These are phyloP conservation scores for Knoxdaviesia capensis DNA, from an alignment of 2,329 filamentous ascomycete species.

Conservation along the genomic window DNA sequence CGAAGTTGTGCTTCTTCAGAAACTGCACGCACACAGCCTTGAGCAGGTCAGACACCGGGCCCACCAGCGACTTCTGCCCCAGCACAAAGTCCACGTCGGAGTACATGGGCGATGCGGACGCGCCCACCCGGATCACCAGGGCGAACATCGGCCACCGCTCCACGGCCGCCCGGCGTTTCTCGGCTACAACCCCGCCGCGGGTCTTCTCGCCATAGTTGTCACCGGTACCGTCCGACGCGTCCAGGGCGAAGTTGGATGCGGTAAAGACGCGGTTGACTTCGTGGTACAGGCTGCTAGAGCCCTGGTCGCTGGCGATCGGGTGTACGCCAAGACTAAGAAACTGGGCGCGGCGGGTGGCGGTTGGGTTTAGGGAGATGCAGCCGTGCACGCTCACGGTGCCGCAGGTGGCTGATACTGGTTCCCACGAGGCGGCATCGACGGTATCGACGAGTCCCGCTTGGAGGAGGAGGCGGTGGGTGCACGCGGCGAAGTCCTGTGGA, in stretches of 20 bases:
- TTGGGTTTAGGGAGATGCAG: slow-evolving; percentile 49
- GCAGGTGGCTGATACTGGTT: slow-evolving; percentile 47
- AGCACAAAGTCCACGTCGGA: slow-evolving; percentile 25
- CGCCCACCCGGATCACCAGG: slow-evolving; percentile 36
- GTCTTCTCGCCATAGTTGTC: slow-evolving; percentile 10
- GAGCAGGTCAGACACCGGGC: slow-evolving; percentile 35
- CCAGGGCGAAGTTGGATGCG: slow-evolving; percentile 54
- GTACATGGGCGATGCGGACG: slow-evolving; percentile 15
- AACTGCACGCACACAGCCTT: slow-evolving; percentile 53
- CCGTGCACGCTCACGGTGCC: slow-evolving; percentile 43
- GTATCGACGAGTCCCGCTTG: slow-evolving; percentile 45
- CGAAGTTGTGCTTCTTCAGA: slow-evolving; percentile 30
- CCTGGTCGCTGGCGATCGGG: slow-evolving; percentile 35
- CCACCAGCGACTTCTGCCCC: not conserved
- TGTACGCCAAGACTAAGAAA: slow-evolving; percentile 63
- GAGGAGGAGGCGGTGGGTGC: slow-evolving; percentile 30
- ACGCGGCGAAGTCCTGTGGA: slow-evolving; percentile 6
- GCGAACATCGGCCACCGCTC: slow-evolving; percentile 85
- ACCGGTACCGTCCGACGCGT: slow-evolving; percentile 22
- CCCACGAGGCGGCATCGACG: slow-evolving; percentile 38
- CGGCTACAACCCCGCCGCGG: slow-evolving; percentile 18
- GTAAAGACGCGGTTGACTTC: slow-evolving; percentile 61
- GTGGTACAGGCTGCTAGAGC: slow-evolving; percentile 49
- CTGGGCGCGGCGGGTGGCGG: slow-evolving; percentile 52
- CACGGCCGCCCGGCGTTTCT: slow-evolving; percentile 39